phyloP scores from a whole-genome alignment of 2,329 filamentous ascomycete species.

The Dryadomyces sulphureus region DNA sequence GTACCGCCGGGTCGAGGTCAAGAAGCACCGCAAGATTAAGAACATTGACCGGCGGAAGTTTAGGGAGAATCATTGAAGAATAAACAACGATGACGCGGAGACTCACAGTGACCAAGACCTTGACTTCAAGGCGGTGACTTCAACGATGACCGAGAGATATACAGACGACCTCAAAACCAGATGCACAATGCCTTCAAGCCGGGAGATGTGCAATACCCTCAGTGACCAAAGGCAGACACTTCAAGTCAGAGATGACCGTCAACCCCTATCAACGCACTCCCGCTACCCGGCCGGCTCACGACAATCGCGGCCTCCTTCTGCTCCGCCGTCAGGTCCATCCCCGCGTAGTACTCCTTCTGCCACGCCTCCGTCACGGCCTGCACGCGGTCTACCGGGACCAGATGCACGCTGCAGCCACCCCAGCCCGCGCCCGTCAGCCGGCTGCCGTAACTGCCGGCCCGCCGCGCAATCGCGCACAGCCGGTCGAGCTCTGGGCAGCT shows the following conservation, averaged over 20 bases:
- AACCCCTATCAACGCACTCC: constrained; percentile 40
- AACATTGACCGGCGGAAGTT: constrained; percentile 24
- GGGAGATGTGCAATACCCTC: too few species aligned
- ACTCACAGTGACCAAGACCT: too few species aligned
- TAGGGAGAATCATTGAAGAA: too few species aligned
- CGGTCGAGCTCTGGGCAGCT: constrained; percentile 86
- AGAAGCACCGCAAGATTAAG: constrained; percentile 37
- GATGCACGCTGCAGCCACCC: constrained; percentile 91
- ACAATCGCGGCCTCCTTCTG: constrained; percentile 69
- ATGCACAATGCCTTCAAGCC: too few species aligned
- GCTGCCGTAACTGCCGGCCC: constrained; percentile 70
- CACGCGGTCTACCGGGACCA: constrained; percentile 74
- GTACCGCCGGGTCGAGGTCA: constrained; percentile 43
- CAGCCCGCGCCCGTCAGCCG: constrained; percentile 86
- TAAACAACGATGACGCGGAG: too few species aligned
- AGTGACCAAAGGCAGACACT: too few species aligned
- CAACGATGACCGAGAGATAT: too few species aligned
- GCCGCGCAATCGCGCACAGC: constrained; percentile 65
- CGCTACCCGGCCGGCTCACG: constrained; percentile 73
- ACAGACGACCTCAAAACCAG: too few species aligned
- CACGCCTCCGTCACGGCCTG: constrained; percentile 63
- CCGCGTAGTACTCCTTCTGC: constrained; percentile 69
- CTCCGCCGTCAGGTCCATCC: constrained; percentile 49
- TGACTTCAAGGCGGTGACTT: too few species aligned
- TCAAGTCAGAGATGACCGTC: background rate